Evolutionary conservation across 1,139 yeast species (phyloP).

Genomic region (Saccharomycopsis hybrid): DNA sequence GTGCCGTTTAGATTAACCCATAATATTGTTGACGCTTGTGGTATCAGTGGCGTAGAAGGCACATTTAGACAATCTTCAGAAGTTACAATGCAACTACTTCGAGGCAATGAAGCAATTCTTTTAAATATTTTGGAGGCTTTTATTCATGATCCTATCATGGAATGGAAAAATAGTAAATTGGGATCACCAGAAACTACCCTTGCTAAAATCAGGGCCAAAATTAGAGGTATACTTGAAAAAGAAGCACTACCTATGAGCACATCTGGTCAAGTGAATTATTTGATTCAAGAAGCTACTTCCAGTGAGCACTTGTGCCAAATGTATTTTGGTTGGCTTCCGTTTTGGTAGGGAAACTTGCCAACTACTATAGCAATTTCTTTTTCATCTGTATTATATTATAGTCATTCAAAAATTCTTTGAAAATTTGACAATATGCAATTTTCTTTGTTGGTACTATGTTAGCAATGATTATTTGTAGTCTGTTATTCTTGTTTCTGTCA

Average conservation of each 20-base stretch:
- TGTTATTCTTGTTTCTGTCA: too few relatives aligned
- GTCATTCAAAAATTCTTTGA: background rate
- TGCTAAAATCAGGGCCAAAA: constrained; percentile 66
- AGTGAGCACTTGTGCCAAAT: constrained; percentile 66
- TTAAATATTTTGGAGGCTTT: constrained; percentile 92
- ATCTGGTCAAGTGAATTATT: constrained; percentile 86
- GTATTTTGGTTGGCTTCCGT: constrained; percentile 96
- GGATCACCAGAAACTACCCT: constrained; percentile 61
- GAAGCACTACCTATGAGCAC: constrained; percentile 77
- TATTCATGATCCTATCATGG: constrained; percentile 85
- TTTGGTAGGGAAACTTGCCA: constrained; percentile 33
- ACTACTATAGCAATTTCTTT: background rate
- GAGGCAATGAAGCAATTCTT: constrained; percentile 79
- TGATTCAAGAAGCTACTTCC: constrained; percentile 79
- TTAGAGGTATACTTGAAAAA: constrained; percentile 76
- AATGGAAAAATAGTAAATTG: constrained; percentile 32
- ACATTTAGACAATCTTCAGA: constrained; percentile 81
- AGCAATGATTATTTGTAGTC: background rate
- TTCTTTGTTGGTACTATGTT: background rate
- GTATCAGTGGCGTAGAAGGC: constrained; percentile 88
- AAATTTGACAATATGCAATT: too few relatives aligned
- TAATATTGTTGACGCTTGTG: constrained; percentile 87
- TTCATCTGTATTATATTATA: background rate
- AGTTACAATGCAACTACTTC: constrained; percentile 65
- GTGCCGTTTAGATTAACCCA: constrained; percentile 92